Evolutionary conservation across 495 filamentous ascomycete species (phyloP).

Genomic region (Aspergillus mulundensis): DNA sequence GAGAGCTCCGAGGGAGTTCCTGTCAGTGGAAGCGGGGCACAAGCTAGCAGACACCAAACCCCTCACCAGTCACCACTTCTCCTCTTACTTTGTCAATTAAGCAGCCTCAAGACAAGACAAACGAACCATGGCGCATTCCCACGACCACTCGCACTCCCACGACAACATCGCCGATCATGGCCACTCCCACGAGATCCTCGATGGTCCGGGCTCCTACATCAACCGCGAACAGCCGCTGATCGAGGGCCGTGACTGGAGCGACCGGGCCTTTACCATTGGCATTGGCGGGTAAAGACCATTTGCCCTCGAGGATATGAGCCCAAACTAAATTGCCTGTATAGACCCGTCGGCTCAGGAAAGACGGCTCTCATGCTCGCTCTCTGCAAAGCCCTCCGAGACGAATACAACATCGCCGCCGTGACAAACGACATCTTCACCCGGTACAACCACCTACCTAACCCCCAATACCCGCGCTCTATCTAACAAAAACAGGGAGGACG

Average conservation of each 20-base stretch:
- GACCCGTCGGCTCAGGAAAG: constrained; percentile 95
- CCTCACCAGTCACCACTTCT: background rate
- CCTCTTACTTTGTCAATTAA: background rate
- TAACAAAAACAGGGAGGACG: constrained; percentile 67
- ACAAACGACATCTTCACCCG: constrained; percentile 99
- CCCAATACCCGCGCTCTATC: too few species aligned
- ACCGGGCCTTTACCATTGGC: constrained; percentile 89
- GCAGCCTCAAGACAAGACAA: background rate
- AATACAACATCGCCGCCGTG: constrained; percentile 85
- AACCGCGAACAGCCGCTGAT: constrained; percentile 91
- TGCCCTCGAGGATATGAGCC: background rate
- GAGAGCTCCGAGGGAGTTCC: background rate
- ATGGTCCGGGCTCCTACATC: constrained; percentile 85
- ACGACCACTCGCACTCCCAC: constrained; percentile 54
- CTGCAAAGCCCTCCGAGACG: constrained; percentile 69
- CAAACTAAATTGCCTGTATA: constrained; percentile 28
- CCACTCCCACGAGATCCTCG: constrained; percentile 92
- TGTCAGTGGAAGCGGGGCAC: background rate
- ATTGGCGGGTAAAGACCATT: constrained; percentile 78
- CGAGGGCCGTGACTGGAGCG: constrained; percentile 81
- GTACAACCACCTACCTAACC: too few species aligned
- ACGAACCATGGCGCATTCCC: constrained; percentile 34
- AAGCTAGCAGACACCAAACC: background rate
- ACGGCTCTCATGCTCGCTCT: constrained; percentile 93
- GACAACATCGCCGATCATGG: constrained; percentile 72